Percentiles rank a stretch among this genome's conserved stretches.
phyloP scores from a whole-genome alignment of 345 rosid genomes.

The Aethionema arabicum region DNA sequence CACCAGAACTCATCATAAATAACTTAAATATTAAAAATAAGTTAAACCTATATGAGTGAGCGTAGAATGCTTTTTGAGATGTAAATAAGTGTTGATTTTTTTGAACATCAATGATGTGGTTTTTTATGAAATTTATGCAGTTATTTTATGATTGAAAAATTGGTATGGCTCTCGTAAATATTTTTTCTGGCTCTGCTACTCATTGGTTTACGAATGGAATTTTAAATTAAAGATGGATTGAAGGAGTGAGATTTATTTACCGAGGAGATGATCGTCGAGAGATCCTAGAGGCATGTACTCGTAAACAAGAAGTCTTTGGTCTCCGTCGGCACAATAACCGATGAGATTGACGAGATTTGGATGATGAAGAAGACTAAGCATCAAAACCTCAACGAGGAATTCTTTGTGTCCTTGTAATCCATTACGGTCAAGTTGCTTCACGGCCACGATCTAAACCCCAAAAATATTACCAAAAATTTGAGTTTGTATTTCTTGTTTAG shows the following conservation, averaged over 20 bases:
- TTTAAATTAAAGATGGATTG: neutral
- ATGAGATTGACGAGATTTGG: constrained; percentile 84
- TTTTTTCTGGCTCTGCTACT: neutral
- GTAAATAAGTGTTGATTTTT: neutral
- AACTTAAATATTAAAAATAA: no score
- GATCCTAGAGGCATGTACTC: constrained; percentile 91
- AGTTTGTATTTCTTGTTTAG: neutral
- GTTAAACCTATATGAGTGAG: no score
- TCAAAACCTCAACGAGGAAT: constrained; percentile 87
- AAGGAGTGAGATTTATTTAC: constrained; percentile 40
- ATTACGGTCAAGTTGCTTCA: constrained; percentile 88
- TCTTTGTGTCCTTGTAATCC: constrained; percentile 89
- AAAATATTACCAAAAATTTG: neutral
- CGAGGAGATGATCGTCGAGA: constrained; percentile 79
- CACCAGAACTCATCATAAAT: no score
- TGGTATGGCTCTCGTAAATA: no score
- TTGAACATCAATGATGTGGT: no score
- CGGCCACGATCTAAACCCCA: constrained; percentile 68
- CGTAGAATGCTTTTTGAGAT: no score
- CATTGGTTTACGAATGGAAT: neutral
- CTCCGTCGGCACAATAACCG: constrained; percentile 91
- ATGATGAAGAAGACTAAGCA: constrained; percentile 89
- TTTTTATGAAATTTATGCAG: no score
- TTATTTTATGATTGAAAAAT: no score
- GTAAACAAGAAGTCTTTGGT: constrained; percentile 88